Percentiles rank a stretch among this genome's conserved stretches.
Evolutionary conservation across 225 moss, liverwort and hornwort species (phyloP).

Genomic region (Thuidium tamariscinum): DNA sequence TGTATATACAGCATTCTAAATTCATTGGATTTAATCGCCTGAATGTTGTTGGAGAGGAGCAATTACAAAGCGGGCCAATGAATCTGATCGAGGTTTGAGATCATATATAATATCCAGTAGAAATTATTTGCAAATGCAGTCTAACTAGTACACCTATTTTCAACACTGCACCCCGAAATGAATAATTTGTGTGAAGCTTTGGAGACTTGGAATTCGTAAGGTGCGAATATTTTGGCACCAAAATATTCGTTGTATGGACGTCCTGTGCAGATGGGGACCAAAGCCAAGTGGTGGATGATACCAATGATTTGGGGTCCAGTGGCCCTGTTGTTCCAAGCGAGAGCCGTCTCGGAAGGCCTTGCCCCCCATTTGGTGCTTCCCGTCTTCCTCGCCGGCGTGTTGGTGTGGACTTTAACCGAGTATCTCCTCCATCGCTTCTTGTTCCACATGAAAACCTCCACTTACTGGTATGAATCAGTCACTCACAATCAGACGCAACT

Average conservation of each 20-base stretch:
- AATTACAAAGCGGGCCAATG: not conserved
- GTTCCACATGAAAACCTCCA: slow-evolving; percentile 71
- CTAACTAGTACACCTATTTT: not conserved
- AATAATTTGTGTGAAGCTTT: not conserved
- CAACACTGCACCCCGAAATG: not conserved
- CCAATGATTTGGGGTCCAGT: slow-evolving; percentile 67
- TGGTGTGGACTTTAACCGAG: slow-evolving; percentile 59
- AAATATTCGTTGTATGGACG: no score
- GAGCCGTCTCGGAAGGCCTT: slow-evolving; percentile 36
- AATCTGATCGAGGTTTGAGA: not conserved
- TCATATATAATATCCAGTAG: not conserved
- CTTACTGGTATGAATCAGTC: slow-evolving; percentile 43
- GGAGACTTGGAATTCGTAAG: not conserved
- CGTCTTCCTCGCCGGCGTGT: slow-evolving; percentile 15
- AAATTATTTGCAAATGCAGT: not conserved
- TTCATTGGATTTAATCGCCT: not conserved
- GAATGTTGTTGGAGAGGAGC: no score
- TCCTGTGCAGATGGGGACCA: slow-evolving; percentile 37
- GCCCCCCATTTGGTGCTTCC: not conserved
- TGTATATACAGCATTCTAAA: no score
- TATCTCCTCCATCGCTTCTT: slow-evolving; percentile 72
- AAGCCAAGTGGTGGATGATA: slow-evolving; percentile 79
- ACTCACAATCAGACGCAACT: no score
- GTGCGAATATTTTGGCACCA: accelerated
- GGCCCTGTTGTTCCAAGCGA: slow-evolving; percentile 10